These are phyloP conservation scores for Sphagnum fallax DNA, from an alignment of 228 moss, liverwort and hornwort genomes.

Conservation along the genomic window DNA sequence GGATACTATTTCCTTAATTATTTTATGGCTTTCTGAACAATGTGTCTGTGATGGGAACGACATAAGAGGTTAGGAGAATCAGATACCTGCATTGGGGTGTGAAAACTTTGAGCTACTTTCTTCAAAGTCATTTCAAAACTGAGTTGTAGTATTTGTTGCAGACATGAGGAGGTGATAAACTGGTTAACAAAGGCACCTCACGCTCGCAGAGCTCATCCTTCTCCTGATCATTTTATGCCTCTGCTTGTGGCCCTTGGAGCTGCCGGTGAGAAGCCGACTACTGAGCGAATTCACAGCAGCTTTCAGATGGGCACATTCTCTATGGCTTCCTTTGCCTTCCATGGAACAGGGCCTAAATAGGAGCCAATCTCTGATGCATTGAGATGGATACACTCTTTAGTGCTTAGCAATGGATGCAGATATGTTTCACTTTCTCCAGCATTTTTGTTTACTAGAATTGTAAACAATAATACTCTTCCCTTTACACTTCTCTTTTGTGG, in stretches of 20 bases:
- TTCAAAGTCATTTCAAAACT: too few relatives aligned
- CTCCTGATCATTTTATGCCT: slow-evolving; percentile 70
- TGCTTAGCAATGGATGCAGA: too few relatives aligned
- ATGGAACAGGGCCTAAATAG: neutral
- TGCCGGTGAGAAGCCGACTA: slow-evolving; percentile 41
- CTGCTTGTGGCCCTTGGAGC: slow-evolving; percentile 74
- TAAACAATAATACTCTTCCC: too few relatives aligned
- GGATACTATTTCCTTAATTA: neutral
- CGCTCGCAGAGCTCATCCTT: slow-evolving; percentile 64
- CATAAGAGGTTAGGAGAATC: neutral
- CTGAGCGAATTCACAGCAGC: slow-evolving; percentile 42
- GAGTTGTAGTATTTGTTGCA: slow-evolving; percentile 8
- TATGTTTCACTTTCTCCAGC: too few relatives aligned
- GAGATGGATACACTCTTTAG: too few relatives aligned
- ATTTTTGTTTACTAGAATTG: too few relatives aligned
- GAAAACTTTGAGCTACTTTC: too few relatives aligned
- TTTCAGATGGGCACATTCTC: slow-evolving; percentile 23
- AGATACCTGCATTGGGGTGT: neutral
- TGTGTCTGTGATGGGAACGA: neutral
- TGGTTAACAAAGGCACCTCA: slow-evolving; percentile 65
- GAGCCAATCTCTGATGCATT: too few relatives aligned
- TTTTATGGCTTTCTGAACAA: neutral
- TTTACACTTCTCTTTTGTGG: too few relatives aligned
- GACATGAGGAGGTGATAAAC: slow-evolving; percentile 48
- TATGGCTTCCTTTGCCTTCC: slow-evolving; percentile 48